Percentiles rank a stretch among this genome's conserved stretches.
Conservation (phyloP, 2,329 filamentous ascomycete genomes). For the Phyllosticta paracitricarpa region DNA sequence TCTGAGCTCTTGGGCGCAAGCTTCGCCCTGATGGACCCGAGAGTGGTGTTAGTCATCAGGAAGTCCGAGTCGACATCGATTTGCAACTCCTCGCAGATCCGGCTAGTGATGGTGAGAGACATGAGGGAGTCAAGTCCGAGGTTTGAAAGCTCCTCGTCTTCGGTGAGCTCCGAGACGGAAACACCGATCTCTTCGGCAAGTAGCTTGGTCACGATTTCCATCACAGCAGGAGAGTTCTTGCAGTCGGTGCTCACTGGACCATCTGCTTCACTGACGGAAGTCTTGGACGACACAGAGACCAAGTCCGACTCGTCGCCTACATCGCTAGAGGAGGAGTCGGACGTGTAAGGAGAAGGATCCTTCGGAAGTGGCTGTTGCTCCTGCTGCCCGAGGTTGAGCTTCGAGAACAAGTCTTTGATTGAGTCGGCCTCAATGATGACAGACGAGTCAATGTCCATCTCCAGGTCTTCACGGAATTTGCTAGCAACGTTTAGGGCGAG, state of each 20-base stretch:
- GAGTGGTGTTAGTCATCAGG: not conserved
- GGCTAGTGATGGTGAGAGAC: slow-evolving; percentile 17
- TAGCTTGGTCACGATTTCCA: not conserved
- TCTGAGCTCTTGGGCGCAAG: not conserved
- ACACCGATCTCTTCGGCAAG: slow-evolving; percentile 17
- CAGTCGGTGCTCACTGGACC: not conserved
- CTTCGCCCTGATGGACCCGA: not conserved
- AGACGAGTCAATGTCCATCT: slow-evolving; percentile 14
- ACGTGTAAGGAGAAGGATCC: not conserved
- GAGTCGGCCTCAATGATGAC: slow-evolving; percentile 14
- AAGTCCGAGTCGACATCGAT: not conserved
- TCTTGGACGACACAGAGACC: not conserved
- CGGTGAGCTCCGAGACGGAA: slow-evolving; percentile 14
- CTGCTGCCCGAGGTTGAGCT: not conserved
- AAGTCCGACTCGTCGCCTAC: not conserved
- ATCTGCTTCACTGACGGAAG: not conserved
- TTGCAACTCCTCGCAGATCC: slow-evolving; percentile 15
- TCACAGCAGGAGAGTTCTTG: slow-evolving; percentile 11
- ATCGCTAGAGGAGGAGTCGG: not conserved
- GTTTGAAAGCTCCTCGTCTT: slow-evolving; percentile 17
- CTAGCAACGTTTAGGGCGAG: slow-evolving; percentile 17
- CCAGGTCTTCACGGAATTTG: slow-evolving; percentile 16
- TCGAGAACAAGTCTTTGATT: slow-evolving; percentile 2
- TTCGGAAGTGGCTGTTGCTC: not conserved
- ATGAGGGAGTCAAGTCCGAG: slow-evolving; percentile 22